Evolutionary conservation across 257 asterid genomes (phyloP), one percentile per base, ranked within the genome.

Genomic region (Solanum chiquidenum): DNA sequence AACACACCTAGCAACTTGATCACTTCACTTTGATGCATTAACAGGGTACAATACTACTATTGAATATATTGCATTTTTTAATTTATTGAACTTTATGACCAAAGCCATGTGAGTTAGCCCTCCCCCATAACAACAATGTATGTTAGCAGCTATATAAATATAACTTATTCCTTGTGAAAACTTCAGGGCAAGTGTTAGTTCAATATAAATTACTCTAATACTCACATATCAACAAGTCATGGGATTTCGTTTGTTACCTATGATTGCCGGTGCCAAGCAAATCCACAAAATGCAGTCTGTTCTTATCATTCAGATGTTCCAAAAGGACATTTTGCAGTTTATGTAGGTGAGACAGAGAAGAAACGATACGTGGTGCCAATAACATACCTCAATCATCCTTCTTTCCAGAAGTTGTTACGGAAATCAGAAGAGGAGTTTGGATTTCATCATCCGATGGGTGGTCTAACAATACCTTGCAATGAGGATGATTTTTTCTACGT

Each of bases 361-460:
- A 77, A 62, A 64, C 23, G 89, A 11, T 64, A 55, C 9, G 86
- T 87, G 37, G 80, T 87, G 35, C 89, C 86, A 1, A 60, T 87
- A 62, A 21, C 89, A 3, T 80, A 87, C 66, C 79, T 87, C 52
- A 64, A 87, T 0, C 89, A 87, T 79, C 89, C 89, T 77, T 64
- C 86, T 55, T 87, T 87, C 46, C 86, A 87, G 68, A 80, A 44
- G 25, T 40, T 87, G 68, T n/a, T 87, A 4, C 23, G 9, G 3
- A 35, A 73, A 69, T 62, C 89, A 25, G 89, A 87, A 55, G 89
- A 87, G 21, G 89, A 87, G 25, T 79, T 60, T 79, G 89, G 89
- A 25, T 85, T 85, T 68, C 66, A 68, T 66, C 87, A 85, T 29
- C 87, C 68, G 1, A 68, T 27, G 87, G 66, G 82, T 33, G 87